phyloP scores from a whole-genome alignment of 352 stramenopile species.

The Stephanocyclus meneghinianus region DNA sequence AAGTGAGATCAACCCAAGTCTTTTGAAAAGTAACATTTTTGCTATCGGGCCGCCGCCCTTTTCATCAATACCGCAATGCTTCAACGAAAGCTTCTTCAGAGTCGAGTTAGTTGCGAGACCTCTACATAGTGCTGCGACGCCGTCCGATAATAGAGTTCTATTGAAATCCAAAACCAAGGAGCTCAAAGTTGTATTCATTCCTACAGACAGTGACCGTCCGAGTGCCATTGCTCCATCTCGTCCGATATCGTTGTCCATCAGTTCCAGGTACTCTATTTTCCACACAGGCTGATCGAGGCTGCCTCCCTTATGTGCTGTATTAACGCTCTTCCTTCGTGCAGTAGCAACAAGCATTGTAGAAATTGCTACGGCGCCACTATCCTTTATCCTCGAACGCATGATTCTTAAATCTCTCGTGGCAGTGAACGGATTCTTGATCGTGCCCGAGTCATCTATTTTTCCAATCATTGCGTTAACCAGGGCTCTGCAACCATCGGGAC shows the following conservation, averaged over 20 bases:
- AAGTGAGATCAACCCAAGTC: conserved; percentile 39
- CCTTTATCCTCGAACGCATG: conserved; percentile 31
- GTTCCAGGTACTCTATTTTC: conserved; percentile 54
- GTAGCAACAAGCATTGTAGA: conserved; percentile 40
- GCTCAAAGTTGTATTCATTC: conserved; percentile 49
- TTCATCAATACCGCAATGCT: conserved; percentile 54
- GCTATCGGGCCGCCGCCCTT: conserved; percentile 38
- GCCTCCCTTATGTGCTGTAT: conserved; percentile 11
- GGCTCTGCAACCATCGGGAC: conserved; percentile 44
- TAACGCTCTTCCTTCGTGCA: conserved; percentile 15
- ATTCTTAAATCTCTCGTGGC: conserved; percentile 54
- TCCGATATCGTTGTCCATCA: conserved; percentile 51
- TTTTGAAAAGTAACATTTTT: conserved; percentile 50
- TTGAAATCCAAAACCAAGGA: conserved; percentile 60
- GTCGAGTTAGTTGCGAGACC: conserved; percentile 55
- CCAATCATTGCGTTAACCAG: conserved; percentile 51
- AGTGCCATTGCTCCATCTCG: conserved; percentile 44
- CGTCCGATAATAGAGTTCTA: conserved; percentile 34
- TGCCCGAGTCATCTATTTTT: conserved; percentile 9
- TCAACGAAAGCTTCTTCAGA: conserved; percentile 53
- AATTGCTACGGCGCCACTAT: conserved; percentile 46
- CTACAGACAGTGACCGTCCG: conserved; percentile 40
- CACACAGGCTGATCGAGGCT: conserved; percentile 24
- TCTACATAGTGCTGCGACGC: conserved; percentile 52
- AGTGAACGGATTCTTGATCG: conserved; percentile 25